These are phyloP conservation scores for Cunninghamia lanceolata DNA, from an alignment of 75 land plant species.

Conservation along the genomic window DNA sequence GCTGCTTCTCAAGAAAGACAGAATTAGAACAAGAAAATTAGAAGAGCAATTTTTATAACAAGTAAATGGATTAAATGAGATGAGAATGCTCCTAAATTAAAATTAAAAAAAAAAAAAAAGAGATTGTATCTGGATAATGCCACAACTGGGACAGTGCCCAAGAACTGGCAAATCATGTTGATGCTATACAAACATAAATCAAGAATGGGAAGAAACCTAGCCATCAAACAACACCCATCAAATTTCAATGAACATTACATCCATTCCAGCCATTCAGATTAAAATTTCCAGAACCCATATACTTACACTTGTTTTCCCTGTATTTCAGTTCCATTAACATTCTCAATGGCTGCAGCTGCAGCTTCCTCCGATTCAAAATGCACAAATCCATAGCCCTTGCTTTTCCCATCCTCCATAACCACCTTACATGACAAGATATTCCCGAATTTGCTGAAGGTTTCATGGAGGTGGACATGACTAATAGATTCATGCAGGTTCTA, in stretches of 20 bases:
- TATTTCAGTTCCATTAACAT: constrained; percentile 32
- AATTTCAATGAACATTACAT: neutral
- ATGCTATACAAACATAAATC: neutral
- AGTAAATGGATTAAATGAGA: neutral
- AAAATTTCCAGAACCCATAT: neutral
- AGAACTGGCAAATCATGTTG: neutral
- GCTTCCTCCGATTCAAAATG: constrained; percentile 64
- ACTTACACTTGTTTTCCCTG: constrained; percentile 61
- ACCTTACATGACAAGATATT: constrained; percentile 66
- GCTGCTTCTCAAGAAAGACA: neutral
- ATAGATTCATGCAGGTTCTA: constrained; percentile 63
- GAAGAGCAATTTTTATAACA: neutral
- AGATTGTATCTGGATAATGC: neutral
- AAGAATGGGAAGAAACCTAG: neutral
- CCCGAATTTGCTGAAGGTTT: constrained; percentile 45
- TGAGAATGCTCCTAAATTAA: neutral
- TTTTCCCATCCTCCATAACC: constrained; percentile 50
- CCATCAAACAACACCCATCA: neutral
- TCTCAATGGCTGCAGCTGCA: constrained; percentile 57
- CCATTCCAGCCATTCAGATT: neutral
- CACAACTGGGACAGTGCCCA: neutral
- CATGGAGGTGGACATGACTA: constrained; percentile 45
- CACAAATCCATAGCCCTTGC: constrained; percentile 74
- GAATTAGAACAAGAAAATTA: neutral
- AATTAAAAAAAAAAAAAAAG: neutral